Evolutionary conservation across 163 green algal species (phyloP), one percentile per base, ranked within the genome.

Genomic region (Coccomyxa subellipsoidea): DNA sequence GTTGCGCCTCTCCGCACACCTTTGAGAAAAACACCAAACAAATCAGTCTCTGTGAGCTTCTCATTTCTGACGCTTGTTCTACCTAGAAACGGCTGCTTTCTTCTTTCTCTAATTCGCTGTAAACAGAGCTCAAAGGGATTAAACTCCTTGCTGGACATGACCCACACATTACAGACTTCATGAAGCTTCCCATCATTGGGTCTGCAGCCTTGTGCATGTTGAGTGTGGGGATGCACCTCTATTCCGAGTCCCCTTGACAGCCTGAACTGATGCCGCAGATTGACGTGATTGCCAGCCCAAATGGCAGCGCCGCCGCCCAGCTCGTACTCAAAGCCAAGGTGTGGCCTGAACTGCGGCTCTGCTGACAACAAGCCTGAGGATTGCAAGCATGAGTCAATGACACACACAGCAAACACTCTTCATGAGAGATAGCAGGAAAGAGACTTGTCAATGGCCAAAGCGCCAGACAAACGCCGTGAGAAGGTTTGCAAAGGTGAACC

Each of bases 201-300:
- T n/a, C n/a, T n/a, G n/a, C n/a, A n/a, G n/a, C n/a, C n/a, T n/a
- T n/a, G 21, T 47, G 34, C 3, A 40, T 40, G 77, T n/a, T 15
- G 40, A 31, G 7, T 66, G 31, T 53, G 29, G 0, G 53, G 0
- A 21, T 82, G 8, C 54, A 89, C 88, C 85, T 91, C 88, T 38
- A 91, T 36, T 0, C 53, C 82, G 34, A 91, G 37, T 18, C 79
- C 75, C 35, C 83, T 76, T 0, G 76, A 73, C 53, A 91, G 37
- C 38, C 54, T 81, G 15, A 91, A 77, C 47, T 85, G 79, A 69
- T 91, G 84, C 35, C 80, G 77, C 32, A 89, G 38, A 21, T 85
- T 83, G 73, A 90, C 83, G 36, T 40, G 53, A 71, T 87, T 82
- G 34, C 82, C 84, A 8, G 71, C 53, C 77, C 82, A 89, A 7